Evolutionary conservation across 768 basidiomycete genomes (phyloP), one percentile per base, ranked within the genome.

Genomic region (Gloeopeniophorella convolvens): DNA sequence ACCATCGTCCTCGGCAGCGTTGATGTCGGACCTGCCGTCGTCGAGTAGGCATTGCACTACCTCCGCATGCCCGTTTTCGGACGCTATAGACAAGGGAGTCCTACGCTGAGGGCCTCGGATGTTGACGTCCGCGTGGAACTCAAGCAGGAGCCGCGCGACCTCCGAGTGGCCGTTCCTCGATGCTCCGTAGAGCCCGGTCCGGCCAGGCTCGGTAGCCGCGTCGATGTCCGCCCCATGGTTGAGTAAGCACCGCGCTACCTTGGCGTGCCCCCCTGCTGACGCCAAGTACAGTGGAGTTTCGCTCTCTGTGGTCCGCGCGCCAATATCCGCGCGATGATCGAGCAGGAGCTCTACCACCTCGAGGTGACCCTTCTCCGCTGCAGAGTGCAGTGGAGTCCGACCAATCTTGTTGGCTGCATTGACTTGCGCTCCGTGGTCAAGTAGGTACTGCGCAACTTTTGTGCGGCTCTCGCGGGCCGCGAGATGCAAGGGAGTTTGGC

Each of bases 121-220:
- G n/a, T n/a, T n/a, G n/a, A n/a, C 23, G 13, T 50, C 33, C 11
- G 51, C 51, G 5, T 45, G 39, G 4, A 7, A 8, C 1, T 3
- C 12, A 11, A 53, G 28, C 21, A 53, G 21, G 20, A 49, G 9
- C 20, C 12, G 5, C 1, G 31, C 51, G 8, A 50, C 24, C 0
- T 26, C 18, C 1, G 42, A 18, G 21, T 50, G 28, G 5, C 51
- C 46, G 2, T 15, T 27, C 3, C 2, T 5, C 8, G 47, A 42
- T n/a, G 51, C 51, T 3, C 18, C n/a, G 18, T 53, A 40, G 15
- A 53, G n/a, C 5, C 30, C 10, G 2, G 45, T 48, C 21, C 36
- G 30, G 41, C 47, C 51, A 4, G 20, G 30, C 30, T 1, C 16
- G 15, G 48, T 32, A 1, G 26, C 12, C 3, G 26, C 12, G 10